Percentiles rank a stretch among this genome's conserved stretches.
phyloP scores from a whole-genome alignment of 2,329 filamentous ascomycete species.

The Rutstroemia sp. region DNA sequence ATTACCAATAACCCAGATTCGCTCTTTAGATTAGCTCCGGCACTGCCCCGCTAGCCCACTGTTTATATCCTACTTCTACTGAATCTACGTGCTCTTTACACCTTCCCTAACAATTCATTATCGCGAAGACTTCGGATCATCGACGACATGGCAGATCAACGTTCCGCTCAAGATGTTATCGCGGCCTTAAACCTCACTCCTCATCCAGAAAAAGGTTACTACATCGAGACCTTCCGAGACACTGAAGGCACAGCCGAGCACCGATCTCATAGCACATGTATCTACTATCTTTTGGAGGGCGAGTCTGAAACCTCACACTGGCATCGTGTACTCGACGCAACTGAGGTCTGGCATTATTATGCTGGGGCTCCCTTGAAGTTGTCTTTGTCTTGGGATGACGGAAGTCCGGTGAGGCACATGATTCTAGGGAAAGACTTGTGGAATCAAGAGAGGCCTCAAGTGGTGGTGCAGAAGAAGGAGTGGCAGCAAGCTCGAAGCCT shows the following conservation, averaged over 20 bases:
- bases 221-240: neutral
- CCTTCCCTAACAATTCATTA: neutral
- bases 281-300: neutral
- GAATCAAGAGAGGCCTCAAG: neutral
- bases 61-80: neutral
- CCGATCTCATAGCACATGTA: neutral
- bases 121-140: neutral
- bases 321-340: neutral
- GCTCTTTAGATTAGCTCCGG: neutral
- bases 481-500: neutral
- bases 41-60: neutral
- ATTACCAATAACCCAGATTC: neutral
- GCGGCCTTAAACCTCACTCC: neutral
- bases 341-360: neutral
- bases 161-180: neutral
- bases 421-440: neutral
- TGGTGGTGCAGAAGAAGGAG: neutral
- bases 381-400: neutral
- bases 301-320: neutral
- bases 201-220: neutral
- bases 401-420: neutral
- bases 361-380: neutral
- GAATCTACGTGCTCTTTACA: neutral
- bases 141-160: neutral
- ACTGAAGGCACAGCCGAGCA: neutral